A percentile compares a stretch with the other conserved stretches of the same genome.
These are phyloP conservation scores for Juncus effusus DNA, from an alignment of 176 grass and related monocot genomes.

Conservation along the genomic window DNA sequence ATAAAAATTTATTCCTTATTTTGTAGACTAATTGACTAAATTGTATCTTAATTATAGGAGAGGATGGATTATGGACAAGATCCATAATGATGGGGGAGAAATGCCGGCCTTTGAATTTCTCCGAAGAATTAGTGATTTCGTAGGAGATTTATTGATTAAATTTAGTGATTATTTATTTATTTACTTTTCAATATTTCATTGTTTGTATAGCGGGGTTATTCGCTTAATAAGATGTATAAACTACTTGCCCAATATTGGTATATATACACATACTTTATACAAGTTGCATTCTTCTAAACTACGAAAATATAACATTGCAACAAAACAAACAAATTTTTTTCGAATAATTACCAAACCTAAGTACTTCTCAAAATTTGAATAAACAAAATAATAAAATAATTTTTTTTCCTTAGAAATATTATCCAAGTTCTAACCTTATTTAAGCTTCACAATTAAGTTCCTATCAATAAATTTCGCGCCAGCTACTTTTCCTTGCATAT, in stretches of 20 bases:
- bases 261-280: too few relatives aligned
- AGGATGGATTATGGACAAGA: slow-evolving; percentile 58
- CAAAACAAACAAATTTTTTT: too few relatives aligned
- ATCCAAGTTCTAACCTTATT: slow-evolving; percentile 11
- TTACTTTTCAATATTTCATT: too few relatives aligned
- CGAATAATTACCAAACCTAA: not conserved
- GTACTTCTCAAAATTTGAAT: not conserved
- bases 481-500: slow-evolving; percentile 64
- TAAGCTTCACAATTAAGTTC: slow-evolving; percentile 66
- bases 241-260: too few relatives aligned
- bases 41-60: slow-evolving; percentile 2
- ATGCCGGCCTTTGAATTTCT: slow-evolving; percentile 77
- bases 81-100: slow-evolving; percentile 80
- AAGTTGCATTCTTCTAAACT: too few relatives aligned
- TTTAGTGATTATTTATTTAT: too few relatives aligned
- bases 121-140: slow-evolving; percentile 30
- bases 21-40: too few relatives aligned
- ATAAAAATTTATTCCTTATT: too few relatives aligned
- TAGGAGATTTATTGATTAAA: too few relatives aligned
- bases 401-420: not conserved
- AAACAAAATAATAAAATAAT: not conserved
- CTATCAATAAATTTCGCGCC: slow-evolving; percentile 73
- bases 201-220: too few relatives aligned
- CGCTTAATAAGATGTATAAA: too few relatives aligned
- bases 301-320: too few relatives aligned